phyloP scores from a whole-genome alignment of 208 protist species.

The Phytomonas serpens region DNA sequence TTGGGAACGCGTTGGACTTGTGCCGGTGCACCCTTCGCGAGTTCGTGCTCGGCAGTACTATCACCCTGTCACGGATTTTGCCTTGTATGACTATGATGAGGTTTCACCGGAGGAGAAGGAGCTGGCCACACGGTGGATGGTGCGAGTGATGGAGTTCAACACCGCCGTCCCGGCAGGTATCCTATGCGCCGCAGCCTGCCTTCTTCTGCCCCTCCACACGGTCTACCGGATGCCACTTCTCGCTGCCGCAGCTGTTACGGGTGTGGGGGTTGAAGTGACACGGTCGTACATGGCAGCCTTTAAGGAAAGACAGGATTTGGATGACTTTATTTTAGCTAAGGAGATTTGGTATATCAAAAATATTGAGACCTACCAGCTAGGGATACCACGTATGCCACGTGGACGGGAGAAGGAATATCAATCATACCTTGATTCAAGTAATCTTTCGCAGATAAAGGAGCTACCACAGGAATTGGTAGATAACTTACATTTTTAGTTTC shows the following conservation, averaged over 20 bases:
- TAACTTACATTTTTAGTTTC: constrained; percentile 25
- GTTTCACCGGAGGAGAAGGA: constrained; percentile 76
- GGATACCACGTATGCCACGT: constrained; percentile 66
- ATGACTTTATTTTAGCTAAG: constrained; percentile 83
- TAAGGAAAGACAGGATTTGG: constrained; percentile 71
- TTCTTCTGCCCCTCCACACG: constrained; percentile 72
- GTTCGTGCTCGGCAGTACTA: constrained; percentile 82
- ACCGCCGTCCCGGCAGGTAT: constrained; percentile 60
- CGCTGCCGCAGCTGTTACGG: constrained; percentile 50
- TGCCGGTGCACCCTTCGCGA: constrained; percentile 72
- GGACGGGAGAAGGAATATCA: constrained; percentile 67
- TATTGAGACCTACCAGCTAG: constrained; percentile 81
- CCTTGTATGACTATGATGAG: constrained; percentile 83
- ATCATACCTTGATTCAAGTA: constrained; percentile 35
- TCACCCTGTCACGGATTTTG: constrained; percentile 79
- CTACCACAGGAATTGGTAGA: constrained; percentile 48
- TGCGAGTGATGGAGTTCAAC: constrained; percentile 79
- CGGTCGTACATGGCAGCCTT: constrained; percentile 72
- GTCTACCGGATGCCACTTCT: constrained; percentile 73
- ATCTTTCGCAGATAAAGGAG: constrained; percentile 17
- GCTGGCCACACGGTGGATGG: constrained; percentile 78
- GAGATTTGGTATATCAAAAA: constrained; percentile 91
- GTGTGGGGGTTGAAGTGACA: constrained; percentile 62
- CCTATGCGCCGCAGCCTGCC: constrained; percentile 45
- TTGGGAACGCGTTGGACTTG: constrained; percentile 73